Evolutionary conservation across 2,329 filamentous ascomycete species (phyloP), one percentile per base, ranked within the genome.

Genomic region (Fusarium sp.): DNA sequence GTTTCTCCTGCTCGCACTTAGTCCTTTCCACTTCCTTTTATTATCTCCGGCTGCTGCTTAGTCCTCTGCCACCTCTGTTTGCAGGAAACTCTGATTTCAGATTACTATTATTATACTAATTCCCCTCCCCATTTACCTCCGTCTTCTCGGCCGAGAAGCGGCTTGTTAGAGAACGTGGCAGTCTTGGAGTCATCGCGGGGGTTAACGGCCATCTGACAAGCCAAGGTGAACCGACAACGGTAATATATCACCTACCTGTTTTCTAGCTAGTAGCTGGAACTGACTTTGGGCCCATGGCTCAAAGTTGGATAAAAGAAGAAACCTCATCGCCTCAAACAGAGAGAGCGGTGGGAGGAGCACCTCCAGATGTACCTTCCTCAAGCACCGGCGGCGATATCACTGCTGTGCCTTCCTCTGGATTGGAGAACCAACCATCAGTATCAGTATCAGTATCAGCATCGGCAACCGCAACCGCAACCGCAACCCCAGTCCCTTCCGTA

Each of bases 251-350:
- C 19, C 19, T 36, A 26, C 28, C 41, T 36, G 13, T 29, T 48
- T 42, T 25, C 31, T 29, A 28, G 49, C 49, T 19, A 34, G 25
- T 10, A 19, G 19, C 19, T 19, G 19, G 32, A 53, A 31, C 22
- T 26, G 29, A 36, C 36, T 28, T 38, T 43, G 29, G 52, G 47
- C 50, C 54, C 51, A 68, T 70, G 67, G 64, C 64, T 42, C 49
- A 58, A 38, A 49, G 41, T 36, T 65, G 65, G 67, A 28, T 70
- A 36, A 67, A 67, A 38, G 52, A 70, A 53, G 62, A 70, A 44
- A 50, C 58, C 38, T 40, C 45, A 47, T 70, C 67, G 59, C 54
- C 67, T 53, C 59, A 53, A 45, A 43, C 56, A 25, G 50, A 53
- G 54, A 65, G 39, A 42, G 60, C 56, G 58, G 41, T 48, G 41